Conservation (phyloP, 352 stramenopile species). For the Phytophthora uliginosa region DNA sequence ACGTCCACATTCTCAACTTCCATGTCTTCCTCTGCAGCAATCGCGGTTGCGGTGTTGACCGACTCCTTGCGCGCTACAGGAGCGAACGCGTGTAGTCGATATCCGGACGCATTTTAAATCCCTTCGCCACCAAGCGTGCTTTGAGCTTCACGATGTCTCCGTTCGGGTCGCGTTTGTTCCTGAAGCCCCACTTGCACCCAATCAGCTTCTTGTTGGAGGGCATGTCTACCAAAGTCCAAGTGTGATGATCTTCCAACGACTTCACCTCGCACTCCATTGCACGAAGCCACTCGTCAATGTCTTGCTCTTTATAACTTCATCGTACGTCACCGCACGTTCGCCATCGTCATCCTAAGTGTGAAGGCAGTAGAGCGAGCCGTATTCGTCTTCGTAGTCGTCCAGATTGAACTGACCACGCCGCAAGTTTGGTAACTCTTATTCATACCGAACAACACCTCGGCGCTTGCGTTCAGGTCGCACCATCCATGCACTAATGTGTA, state of each 20-base stretch:
- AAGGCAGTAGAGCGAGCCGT: background rate
- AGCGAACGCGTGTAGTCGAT: background rate
- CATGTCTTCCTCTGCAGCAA: constrained; percentile 11
- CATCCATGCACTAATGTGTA: background rate
- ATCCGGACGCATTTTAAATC: background rate
- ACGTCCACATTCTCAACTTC: constrained; percentile 32
- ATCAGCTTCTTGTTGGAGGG: background rate
- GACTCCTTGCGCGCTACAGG: background rate
- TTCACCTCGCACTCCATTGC: background rate
- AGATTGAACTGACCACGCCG: background rate
- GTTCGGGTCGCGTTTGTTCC: background rate
- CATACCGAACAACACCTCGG: background rate
- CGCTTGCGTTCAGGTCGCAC: background rate
- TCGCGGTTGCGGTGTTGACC: background rate
- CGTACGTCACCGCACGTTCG: background rate
- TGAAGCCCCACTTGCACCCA: background rate
- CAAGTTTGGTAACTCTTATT: background rate
- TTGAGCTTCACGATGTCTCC: background rate
- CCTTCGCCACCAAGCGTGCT: background rate
- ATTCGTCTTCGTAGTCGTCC: background rate
- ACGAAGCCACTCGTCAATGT: background rate
- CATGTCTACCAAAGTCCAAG: background rate
- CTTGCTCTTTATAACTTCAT: background rate
- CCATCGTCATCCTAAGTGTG: background rate
- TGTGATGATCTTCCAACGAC: background rate